Evolutionary conservation across 2,329 filamentous ascomycete genomes (phyloP).

Genomic region (Sporothrix brunneoviolacea): DNA sequence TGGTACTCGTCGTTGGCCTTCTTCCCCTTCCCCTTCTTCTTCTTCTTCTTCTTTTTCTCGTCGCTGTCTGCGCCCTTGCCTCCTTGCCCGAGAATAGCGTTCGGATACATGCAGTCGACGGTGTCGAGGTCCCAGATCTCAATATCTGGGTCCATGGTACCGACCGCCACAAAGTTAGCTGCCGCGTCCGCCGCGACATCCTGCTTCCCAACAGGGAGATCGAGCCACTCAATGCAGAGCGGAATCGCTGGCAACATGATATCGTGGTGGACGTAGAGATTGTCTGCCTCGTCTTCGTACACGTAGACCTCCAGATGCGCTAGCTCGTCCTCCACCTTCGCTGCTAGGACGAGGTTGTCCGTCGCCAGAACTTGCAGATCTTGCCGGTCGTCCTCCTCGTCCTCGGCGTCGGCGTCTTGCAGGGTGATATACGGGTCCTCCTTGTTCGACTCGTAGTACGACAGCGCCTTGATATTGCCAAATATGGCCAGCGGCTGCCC

Average conservation of each 20-base stretch:
- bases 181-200: constrained; percentile 54
- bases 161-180: constrained; percentile 90
- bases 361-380: constrained; percentile 88
- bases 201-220: constrained; percentile 76
- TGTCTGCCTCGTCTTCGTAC: constrained; percentile 91
- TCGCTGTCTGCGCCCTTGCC: constrained; percentile 34
- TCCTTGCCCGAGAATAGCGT: constrained; percentile 81
- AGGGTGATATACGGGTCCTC: constrained; percentile 96
- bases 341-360: constrained; percentile 86
- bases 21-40: constrained; percentile 84
- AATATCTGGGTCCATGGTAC: constrained; percentile 97
- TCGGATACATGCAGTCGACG: constrained; percentile 96
- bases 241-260: constrained; percentile 98
- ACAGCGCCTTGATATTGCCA: constrained; percentile 85
- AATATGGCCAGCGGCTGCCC: constrained; percentile 79
- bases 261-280: constrained; percentile 98
- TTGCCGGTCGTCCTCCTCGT: constrained; percentile 82
- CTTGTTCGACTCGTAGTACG: constrained; percentile 89
- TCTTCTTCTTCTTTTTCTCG: constrained; percentile 62
- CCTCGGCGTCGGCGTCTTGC: constrained; percentile 55
- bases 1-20: constrained; percentile 90
- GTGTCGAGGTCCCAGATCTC: constrained; percentile 97
- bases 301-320: constrained; percentile 96
- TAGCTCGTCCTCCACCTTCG: constrained; percentile 93
- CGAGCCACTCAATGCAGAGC: constrained; percentile 90